Evolutionary conservation across 2,329 filamentous ascomycete genomes (phyloP).

Genomic region (Fusarium sp.): DNA sequence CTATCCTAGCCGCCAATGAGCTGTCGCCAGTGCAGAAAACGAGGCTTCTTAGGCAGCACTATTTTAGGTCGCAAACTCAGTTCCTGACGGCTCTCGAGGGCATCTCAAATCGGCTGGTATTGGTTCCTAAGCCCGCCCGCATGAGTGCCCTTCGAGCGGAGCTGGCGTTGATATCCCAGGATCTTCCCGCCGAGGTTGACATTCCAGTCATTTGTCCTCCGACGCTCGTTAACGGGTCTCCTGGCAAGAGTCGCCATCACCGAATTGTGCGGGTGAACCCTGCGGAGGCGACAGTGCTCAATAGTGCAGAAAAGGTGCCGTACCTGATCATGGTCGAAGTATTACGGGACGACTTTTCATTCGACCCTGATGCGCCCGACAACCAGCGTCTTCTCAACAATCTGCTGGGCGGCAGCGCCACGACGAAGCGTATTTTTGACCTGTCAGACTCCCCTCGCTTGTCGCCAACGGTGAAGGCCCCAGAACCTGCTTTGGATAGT

Average conservation of each 20-base stretch:
- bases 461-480: slow-evolving; percentile 57
- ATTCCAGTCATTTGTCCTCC: slow-evolving; percentile 87
- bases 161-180: slow-evolving; percentile 84
- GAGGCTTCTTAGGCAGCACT: slow-evolving; percentile 83
- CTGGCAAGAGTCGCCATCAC: slow-evolving; percentile 83
- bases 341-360: slow-evolving; percentile 85
- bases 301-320: slow-evolving; percentile 89
- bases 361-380: slow-evolving; percentile 81
- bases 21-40: slow-evolving; percentile 78
- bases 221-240: slow-evolving; percentile 79
- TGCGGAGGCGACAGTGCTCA: slow-evolving; percentile 86
- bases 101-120: slow-evolving; percentile 87
- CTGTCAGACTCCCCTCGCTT: slow-evolving; percentile 75
- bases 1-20: slow-evolving; percentile 71
- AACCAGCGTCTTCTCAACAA: slow-evolving; percentile 77
- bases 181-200: slow-evolving; percentile 87
- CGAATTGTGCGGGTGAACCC: slow-evolving; percentile 88
- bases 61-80: slow-evolving; percentile 86
- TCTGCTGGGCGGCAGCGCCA: slow-evolving; percentile 71
- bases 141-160: slow-evolving; percentile 87
- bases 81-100: slow-evolving; percentile 86
- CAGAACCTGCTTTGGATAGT: slow-evolving; percentile 73
- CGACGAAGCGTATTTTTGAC: slow-evolving; percentile 76
- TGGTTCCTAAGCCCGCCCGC: slow-evolving; percentile 85
- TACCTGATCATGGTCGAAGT: slow-evolving; percentile 90